phyloP scores from a whole-genome alignment of 495 filamentous ascomycete genomes.

The Aspergillus asperescens region DNA sequence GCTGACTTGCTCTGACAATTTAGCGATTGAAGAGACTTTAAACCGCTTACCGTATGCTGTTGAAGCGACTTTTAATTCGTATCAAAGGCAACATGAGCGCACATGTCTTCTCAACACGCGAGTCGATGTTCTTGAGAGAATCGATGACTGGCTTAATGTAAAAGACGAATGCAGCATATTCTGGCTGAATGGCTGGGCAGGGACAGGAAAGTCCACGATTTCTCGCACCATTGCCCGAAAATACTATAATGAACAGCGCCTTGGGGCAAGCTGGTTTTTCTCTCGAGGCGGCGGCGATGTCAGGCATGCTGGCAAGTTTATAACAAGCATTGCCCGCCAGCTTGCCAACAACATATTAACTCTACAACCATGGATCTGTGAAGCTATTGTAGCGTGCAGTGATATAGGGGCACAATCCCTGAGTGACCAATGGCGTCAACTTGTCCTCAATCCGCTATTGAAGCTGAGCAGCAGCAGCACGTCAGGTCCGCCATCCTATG shows the following conservation, averaged over 20 bases:
- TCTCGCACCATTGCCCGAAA: neutral
- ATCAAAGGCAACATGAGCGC: neutral
- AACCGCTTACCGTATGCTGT: neutral
- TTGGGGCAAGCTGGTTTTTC: conserved; percentile 1
- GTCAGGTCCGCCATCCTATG: too few relatives aligned
- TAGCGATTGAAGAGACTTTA: neutral
- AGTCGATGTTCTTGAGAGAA: neutral
- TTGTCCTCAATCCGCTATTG: neutral
- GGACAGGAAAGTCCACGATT: conserved; percentile 11
- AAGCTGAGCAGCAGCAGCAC: neutral
- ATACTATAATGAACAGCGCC: neutral
- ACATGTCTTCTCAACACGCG: neutral
- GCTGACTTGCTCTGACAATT: neutral
- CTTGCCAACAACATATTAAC: neutral
- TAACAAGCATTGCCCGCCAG: neutral
- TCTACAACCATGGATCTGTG: neutral
- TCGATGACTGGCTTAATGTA: neutral
- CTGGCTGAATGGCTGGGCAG: conserved; percentile 8
- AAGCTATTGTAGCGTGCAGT: neutral
- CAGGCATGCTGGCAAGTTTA: neutral
- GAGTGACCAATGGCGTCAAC: neutral
- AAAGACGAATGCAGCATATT: neutral
- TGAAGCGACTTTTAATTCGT: neutral
- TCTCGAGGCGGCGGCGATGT: neutral
- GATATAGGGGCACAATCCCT: too few relatives aligned